phyloP scores from a whole-genome alignment of 495 filamentous ascomycete species.

The Podospora pseudoanserina region DNA sequence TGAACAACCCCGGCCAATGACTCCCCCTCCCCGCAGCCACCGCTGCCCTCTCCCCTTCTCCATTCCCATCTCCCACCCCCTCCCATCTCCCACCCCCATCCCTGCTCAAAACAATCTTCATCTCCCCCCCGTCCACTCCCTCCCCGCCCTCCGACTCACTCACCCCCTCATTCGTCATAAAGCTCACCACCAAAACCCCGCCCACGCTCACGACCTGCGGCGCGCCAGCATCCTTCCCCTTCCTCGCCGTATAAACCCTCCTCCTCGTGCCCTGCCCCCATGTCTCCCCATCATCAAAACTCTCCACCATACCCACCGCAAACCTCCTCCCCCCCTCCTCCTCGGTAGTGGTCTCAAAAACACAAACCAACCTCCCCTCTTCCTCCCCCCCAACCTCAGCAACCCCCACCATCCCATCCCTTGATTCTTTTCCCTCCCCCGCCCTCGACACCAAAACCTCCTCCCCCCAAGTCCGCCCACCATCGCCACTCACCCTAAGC shows the following conservation, averaged over 20 bases:
- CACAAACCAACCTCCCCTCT: conserved; percentile 10
- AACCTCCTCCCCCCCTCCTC: conserved; percentile 2
- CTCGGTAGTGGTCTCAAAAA: conserved; percentile 15
- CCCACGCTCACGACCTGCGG: conserved; percentile 58
- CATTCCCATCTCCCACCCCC: not conserved
- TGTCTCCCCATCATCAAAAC: conserved; percentile 14
- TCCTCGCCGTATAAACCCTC: conserved; percentile 45
- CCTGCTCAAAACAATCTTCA: conserved; percentile 14
- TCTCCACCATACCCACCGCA: not conserved
- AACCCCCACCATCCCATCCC: conserved; percentile 25
- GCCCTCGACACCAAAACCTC: not conserved
- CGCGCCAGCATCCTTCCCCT: conserved; percentile 50
- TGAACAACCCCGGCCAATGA: conserved; percentile 45
- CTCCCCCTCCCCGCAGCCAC: conserved; percentile 32
- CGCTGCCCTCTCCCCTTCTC: conserved; percentile 20
- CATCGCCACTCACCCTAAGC: conserved; percentile 8
- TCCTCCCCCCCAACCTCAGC: not conserved
- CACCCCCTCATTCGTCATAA: conserved; percentile 60
- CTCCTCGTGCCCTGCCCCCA: conserved; percentile 10
- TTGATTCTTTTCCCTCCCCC: not conserved
- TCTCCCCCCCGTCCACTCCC: conserved; percentile 24
- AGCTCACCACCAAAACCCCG: conserved; percentile 53
- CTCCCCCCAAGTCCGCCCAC: conserved; percentile 9
- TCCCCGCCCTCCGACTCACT: not conserved
- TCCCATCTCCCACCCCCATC: conserved; percentile 9